Base-by-base conservation (phyloP, 164 flowering plant species). In the Vitis riparia region DNA sequence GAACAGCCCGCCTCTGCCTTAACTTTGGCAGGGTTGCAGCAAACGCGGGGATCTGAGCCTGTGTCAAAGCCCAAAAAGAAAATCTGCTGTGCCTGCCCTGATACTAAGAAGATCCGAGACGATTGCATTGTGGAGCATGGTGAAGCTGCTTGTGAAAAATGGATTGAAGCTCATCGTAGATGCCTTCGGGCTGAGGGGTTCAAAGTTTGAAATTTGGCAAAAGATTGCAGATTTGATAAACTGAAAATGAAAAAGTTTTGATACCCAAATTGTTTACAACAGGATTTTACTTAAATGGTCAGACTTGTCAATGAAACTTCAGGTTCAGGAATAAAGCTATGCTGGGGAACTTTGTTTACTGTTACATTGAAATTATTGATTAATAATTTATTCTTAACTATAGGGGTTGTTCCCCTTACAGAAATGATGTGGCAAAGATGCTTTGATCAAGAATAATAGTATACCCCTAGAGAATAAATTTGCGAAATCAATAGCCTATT, bases 71-170 rank as follows among this genome's bases (percentile, higher is more conserved):
- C 93, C 11, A 89, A 88, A 83, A 89, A 88, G 83, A 88, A 79
- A 80, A 89, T 89, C 17, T 89, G 94, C 67, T 89, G 94, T 80
- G 91, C 91, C n/a, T 89, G 91, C 63, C 94, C 94, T 16, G 94
- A 88, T 1, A 87, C 94, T 12, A 89, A 89, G 76, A 88, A 76
- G 78, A 80, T 88, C 62, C 81, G 91, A 72, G 91, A 89, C 63
- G 94, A 86, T 67, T 89, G 94, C 81, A 79, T 89, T 16, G 90
- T 89, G 68, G 81, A 86, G 79, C 82, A 89, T 63, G 94, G 94
- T 60, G 89, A 89, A 81, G 73, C 75, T 49, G 86, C 91, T 63
- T 89, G 94, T 59, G 66, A 79, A 1, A 88, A 89, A 77, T 88
- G 86, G 94, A 89, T 89, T 19, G 90, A 89, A 49, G 94, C 94